Evolutionary conservation across 1,139 yeast species (phyloP).

Genomic region (Arxiozyma telluris): DNA sequence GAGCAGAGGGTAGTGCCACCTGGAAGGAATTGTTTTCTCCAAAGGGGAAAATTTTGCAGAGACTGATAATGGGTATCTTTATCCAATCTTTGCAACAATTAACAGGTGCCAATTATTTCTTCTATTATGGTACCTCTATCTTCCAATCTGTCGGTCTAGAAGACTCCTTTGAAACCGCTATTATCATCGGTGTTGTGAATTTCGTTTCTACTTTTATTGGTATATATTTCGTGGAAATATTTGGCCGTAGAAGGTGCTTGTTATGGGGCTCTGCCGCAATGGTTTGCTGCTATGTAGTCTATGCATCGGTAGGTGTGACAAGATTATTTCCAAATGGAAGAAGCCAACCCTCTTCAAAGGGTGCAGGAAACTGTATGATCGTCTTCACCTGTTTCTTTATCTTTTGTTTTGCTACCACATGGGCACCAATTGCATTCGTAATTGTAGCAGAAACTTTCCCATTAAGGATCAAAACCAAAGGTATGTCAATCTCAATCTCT

Average conservation of each 20-base stretch:
- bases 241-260: conserved; percentile 13
- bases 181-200: conserved; percentile 13
- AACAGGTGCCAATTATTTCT: conserved; percentile 14
- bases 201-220: conserved; percentile 13
- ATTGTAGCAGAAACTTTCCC: conserved; percentile 14
- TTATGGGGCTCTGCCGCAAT: conserved; percentile 14
- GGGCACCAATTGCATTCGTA: conserved; percentile 14
- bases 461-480: conserved; percentile 11
- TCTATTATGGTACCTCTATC: conserved; percentile 13
- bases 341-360: conserved; percentile 8
- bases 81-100: conserved; percentile 11
- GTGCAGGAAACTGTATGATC: conserved; percentile 16
- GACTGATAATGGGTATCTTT: conserved; percentile 9
- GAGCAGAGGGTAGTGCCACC: conserved; percentile 10
- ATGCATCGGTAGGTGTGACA: conserved; percentile 14
- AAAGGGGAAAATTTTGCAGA: conserved; percentile 8
- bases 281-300: conserved; percentile 11
- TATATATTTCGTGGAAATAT: conserved; percentile 11
- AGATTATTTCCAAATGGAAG: conserved; percentile 11
- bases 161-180: conserved; percentile 11
- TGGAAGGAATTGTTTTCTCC: conserved; percentile 11
- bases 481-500: conserved; percentile 11
- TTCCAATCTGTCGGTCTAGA: conserved; percentile 12
- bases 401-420: conserved; percentile 11
- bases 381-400: conserved; percentile 12